These are phyloP conservation scores for Pseudogymnoascus sp. DNA, from an alignment of 2,329 filamentous ascomycete genomes.

Conservation along the genomic window DNA sequence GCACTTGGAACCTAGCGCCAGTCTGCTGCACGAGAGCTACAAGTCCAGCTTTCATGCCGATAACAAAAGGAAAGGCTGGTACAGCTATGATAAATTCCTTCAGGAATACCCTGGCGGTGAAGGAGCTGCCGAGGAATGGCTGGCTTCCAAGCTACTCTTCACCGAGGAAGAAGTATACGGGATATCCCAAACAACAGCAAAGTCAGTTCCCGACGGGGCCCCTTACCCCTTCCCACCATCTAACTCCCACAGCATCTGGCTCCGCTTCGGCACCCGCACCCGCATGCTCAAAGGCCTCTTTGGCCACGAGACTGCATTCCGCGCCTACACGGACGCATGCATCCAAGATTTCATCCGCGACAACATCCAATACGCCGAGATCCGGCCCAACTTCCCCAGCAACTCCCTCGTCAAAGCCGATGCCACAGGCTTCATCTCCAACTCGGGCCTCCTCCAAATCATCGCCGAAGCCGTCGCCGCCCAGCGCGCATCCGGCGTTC, in stretches of 20 bases:
- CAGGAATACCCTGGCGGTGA: conserved; percentile 28
- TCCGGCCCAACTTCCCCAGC: conserved; percentile 60
- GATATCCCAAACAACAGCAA: conserved; percentile 37
- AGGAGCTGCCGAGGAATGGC: conserved; percentile 41
- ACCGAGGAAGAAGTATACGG: conserved; percentile 51
- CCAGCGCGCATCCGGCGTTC: conserved; percentile 32
- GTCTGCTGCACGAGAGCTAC: conserved; percentile 7
- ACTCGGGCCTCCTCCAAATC: conserved; percentile 51
- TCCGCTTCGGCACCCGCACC: conserved; percentile 59
- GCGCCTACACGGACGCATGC: conserved; percentile 49
- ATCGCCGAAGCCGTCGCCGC: conserved; percentile 46
- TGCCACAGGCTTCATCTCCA: conserved; percentile 43
- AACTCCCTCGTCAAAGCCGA: conserved; percentile 55
- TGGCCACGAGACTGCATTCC: conserved; percentile 56
- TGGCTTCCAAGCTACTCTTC: conserved; percentile 54
- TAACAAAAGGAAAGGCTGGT: conserved; percentile 40
- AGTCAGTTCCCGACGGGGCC: conserved; percentile 34
- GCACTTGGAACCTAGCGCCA: not conserved
- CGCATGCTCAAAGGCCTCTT: conserved; percentile 66
- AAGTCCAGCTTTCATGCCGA: conserved; percentile 8
- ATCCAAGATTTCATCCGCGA: conserved; percentile 55
- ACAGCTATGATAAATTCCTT: conserved; percentile 39
- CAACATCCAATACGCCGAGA: conserved; percentile 63
- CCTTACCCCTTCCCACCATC: not conserved
- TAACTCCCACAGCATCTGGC: conserved; percentile 38